Evolutionary conservation across 192 early-diverging fungal species (phyloP).

Genomic region (Coemansia sp.): DNA sequence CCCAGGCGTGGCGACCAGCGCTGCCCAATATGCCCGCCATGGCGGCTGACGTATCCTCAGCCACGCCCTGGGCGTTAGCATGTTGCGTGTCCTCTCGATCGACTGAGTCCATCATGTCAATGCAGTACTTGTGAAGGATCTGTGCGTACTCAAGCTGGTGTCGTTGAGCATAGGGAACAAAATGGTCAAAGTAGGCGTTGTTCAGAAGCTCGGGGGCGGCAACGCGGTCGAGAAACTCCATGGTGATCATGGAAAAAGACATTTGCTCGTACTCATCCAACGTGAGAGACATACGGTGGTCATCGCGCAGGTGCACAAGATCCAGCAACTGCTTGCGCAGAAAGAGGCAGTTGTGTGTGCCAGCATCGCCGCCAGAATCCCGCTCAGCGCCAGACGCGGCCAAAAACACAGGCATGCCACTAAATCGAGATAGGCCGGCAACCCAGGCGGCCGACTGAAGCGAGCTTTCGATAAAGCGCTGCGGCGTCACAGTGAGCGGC

Average conservation of each 20-base stretch:
- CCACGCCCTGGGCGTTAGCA: neutral
- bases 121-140: constrained; percentile 61
- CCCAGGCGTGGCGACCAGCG: constrained; percentile 48
- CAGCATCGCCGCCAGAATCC: neutral
- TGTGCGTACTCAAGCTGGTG: constrained; percentile 59
- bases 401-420: constrained; percentile 4
- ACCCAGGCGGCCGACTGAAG: constrained; percentile 18
- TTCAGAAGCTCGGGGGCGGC: constrained; percentile 62
- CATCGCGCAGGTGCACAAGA: constrained; percentile 58
- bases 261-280: constrained; percentile 60
- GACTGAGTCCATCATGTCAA: constrained; percentile 59
- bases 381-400: neutral
- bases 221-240: constrained; percentile 65
- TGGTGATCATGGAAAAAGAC: constrained; percentile 51
- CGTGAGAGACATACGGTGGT: constrained; percentile 51
- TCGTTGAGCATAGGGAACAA: constrained; percentile 59
- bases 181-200: constrained; percentile 59
- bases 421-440: constrained; percentile 12
- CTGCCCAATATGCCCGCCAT: neutral
- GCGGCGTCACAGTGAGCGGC: constrained; percentile 31
- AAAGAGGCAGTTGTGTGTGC: constrained; percentile 23
- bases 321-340: constrained; percentile 61
- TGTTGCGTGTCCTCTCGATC: constrained; percentile 13
- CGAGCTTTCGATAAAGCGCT: constrained; percentile 30
- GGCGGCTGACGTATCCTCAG: neutral